Conservation (phyloP, 2,329 filamentous ascomycete species). For the Diaporthe aspalathi region DNA sequence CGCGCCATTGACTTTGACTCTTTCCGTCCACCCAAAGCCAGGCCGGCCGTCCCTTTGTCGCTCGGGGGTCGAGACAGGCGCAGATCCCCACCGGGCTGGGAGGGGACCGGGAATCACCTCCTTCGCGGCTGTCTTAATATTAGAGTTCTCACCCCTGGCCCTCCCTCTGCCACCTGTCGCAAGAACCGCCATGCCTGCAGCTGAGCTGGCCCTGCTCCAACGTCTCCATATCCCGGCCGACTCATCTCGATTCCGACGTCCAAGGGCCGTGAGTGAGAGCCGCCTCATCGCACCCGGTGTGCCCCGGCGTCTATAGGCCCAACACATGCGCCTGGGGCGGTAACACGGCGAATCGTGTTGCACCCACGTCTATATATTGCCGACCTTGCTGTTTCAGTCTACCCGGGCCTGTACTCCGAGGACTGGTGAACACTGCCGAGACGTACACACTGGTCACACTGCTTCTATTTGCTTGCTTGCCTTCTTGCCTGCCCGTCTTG, state of each 20-base stretch:
- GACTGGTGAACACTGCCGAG: background rate
- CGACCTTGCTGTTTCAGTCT: background rate
- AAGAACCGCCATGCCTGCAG: slow-evolving; percentile 14
- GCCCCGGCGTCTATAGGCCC: slow-evolving; percentile 26
- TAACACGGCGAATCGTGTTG: slow-evolving; percentile 32
- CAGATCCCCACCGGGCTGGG: background rate
- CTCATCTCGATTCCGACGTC: slow-evolving; percentile 1
- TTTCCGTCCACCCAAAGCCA: background rate
- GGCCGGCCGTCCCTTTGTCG: slow-evolving; percentile 11
- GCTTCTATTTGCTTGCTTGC: slow-evolving; percentile 5
- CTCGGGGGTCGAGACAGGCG: background rate
- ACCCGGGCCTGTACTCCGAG: background rate
- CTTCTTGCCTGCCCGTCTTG: background rate
- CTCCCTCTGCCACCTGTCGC: slow-evolving; percentile 5
- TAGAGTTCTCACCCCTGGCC: slow-evolving; percentile 18
- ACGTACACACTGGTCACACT: slow-evolving; percentile 28
- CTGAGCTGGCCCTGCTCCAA: slow-evolving; percentile 21
- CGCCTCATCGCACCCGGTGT: background rate
- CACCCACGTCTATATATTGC: slow-evolving; percentile 14
- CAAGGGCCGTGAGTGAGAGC: background rate
- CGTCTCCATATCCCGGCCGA: slow-evolving; percentile 1
- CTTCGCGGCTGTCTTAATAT: slow-evolving; percentile 15
- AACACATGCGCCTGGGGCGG: slow-evolving; percentile 30
- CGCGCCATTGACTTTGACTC: background rate
- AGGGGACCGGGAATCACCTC: background rate